Base-by-base conservation (phyloP, 352 stramenopile species). In the Phytophthora syringae region DNA sequence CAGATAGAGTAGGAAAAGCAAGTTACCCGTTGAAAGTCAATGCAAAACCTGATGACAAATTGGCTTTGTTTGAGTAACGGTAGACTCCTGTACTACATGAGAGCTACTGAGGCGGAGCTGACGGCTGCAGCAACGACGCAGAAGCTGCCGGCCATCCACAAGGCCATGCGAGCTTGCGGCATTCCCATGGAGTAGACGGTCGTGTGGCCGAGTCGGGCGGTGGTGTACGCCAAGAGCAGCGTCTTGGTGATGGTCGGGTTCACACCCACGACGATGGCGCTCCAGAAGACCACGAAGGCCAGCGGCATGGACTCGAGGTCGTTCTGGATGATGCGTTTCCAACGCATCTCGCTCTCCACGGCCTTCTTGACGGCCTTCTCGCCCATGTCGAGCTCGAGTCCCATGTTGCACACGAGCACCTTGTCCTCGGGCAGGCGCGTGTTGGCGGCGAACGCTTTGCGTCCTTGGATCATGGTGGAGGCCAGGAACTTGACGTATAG, bases 401-500 rank as follows among this genome's bases (percentile, higher is more conserved):
- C 67, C 60, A 71, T 57, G 39, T 51, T 67, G 50, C 54, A 67
- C 49, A 67, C 55, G 11, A 86, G 64, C 25, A 55, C 64, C 53
- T 70, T 78, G 60, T 88, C 76, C 40, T 88, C 76, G 5, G 74
- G 64, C 36, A 80, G 18, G 10, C 79, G 79, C 11, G 64, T 79
- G 39, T 80, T 77, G 21, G 79, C 73, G 10, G 70, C 57, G 52
- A 88, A 88, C 7, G 74, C 75, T 34, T 72, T 76, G 39, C 69
- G 53, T 15, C 67, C 76, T 47, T 88, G 77, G 51, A 84, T 66
- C 54, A 80, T 77, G 18, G 74, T 76, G 16, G 76, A 79, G 11
- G 64, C 69, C 36, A 86, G 50, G 64, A 86, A 86, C 70, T 90
- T 88, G 64, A 84, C 20, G 76, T 88, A 90, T 21, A 90, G 76